These are phyloP conservation scores for Mycena sanguinolenta DNA, from an alignment of 768 basidiomycete genomes.

Conservation along the genomic window DNA sequence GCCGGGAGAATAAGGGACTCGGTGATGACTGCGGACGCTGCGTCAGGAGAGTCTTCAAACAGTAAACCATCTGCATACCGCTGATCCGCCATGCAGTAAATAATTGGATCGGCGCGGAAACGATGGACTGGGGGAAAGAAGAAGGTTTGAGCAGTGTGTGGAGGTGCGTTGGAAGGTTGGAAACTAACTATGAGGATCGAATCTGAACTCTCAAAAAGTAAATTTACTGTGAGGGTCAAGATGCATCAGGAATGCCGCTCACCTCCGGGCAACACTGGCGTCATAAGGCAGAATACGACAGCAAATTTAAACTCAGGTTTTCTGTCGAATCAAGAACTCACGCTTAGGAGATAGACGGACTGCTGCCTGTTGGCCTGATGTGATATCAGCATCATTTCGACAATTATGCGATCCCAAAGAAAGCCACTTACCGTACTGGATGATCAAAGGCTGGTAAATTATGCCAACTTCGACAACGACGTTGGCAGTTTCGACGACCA, in stretches of 20 bases:
- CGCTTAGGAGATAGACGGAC: neutral
- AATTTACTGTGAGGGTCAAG: no score
- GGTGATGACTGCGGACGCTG: conserved; percentile 15
- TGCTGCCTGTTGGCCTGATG: conserved; percentile 6
- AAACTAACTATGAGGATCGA: conserved; percentile 21
- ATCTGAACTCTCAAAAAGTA: no score
- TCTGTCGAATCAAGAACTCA: conserved; percentile 1
- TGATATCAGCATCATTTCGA: neutral
- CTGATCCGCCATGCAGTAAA: conserved; percentile 33
- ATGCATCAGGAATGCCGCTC: neutral
- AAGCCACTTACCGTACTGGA: conserved; percentile 15
- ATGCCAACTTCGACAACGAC: conserved; percentile 25
- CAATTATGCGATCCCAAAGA: neutral
- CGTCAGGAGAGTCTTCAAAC: neutral
- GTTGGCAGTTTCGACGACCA: conserved; percentile 22
- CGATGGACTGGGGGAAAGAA: conserved; percentile 5
- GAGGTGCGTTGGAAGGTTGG: no score
- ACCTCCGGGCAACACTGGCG: conserved; percentile 22
- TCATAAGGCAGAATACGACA: neutral
- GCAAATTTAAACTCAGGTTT: neutral
- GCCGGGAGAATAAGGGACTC: conserved; percentile 13
- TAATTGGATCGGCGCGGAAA: conserved; percentile 28
- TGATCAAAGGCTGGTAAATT: conserved; percentile 24
- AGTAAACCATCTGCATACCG: neutral
- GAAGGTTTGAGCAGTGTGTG: neutral